A percentile compares a stretch with the other conserved stretches of the same genome.
These are phyloP conservation scores for Centrapalus pauciflorus DNA, from an alignment of 129 eudicot genomes.

Conservation along the genomic window DNA sequence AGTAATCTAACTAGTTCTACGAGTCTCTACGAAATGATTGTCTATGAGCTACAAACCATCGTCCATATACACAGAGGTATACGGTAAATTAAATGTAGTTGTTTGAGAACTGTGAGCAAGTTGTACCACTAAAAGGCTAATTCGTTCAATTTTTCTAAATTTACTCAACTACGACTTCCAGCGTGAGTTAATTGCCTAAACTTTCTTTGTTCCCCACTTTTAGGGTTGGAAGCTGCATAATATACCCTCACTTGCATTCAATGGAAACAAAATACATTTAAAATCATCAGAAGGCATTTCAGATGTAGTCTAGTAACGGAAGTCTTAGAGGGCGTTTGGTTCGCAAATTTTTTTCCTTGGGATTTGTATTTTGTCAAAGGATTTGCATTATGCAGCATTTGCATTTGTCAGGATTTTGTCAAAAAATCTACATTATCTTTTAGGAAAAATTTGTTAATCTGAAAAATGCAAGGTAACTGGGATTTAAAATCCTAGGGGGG, in stretches of 20 bases:
- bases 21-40: background rate
- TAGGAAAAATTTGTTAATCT: too few relatives aligned
- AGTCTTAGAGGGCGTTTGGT: too few relatives aligned
- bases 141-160: background rate
- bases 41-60: background rate
- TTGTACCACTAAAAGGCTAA: background rate
- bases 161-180: background rate
- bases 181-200: background rate
- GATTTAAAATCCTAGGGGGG: too few relatives aligned
- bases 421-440: too few relatives aligned
- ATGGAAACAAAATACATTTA: slow-evolving; percentile 1
- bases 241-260: background rate
- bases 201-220: background rate
- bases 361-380: too few relatives aligned
- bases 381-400: too few relatives aligned
- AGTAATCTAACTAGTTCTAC: background rate
- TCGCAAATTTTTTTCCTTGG: too few relatives aligned
- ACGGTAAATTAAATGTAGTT: background rate
- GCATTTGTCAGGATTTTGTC: too few relatives aligned
- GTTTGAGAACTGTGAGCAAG: background rate
- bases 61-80: background rate
- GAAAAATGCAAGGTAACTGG: too few relatives aligned
- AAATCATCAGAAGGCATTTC: slow-evolving; percentile 3
- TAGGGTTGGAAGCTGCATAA: background rate
- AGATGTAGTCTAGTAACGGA: background rate